These are phyloP conservation scores for Didymella arachidicola DNA, from an alignment of 2,329 filamentous ascomycete species.

Conservation along the genomic window DNA sequence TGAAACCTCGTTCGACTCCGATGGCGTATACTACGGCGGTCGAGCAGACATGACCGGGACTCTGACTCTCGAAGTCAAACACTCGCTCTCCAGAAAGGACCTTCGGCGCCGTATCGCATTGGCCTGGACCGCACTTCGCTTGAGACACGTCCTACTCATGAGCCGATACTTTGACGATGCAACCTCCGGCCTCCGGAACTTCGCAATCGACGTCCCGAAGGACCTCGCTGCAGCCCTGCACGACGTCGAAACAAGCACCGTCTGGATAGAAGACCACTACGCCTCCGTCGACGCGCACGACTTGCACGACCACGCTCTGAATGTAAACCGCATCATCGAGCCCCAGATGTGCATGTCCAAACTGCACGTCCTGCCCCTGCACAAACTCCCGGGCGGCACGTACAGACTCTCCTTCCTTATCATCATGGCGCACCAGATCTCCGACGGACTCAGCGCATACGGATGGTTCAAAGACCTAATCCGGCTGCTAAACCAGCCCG, in stretches of 20 bases:
- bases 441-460: slow-evolving; percentile 54
- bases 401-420: slow-evolving; percentile 48
- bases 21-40: slow-evolving; percentile 55
- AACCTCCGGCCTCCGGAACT: slow-evolving; percentile 32
- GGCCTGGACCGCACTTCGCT: slow-evolving; percentile 52
- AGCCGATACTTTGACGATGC: slow-evolving; percentile 38
- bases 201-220: slow-evolving; percentile 46
- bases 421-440: slow-evolving; percentile 55
- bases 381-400: slow-evolving; percentile 32
- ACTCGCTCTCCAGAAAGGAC: slow-evolving; percentile 37
- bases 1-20: slow-evolving; percentile 55
- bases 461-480: slow-evolving; percentile 55
- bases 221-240: slow-evolving; percentile 42
- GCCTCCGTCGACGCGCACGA: slow-evolving; percentile 43
- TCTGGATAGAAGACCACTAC: slow-evolving; percentile 53
- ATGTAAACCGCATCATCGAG: slow-evolving; percentile 52
- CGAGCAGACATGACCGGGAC: slow-evolving; percentile 55
- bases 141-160: slow-evolving; percentile 52
- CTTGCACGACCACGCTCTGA: slow-evolving; percentile 54
- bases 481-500: slow-evolving; percentile 33
- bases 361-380: slow-evolving; percentile 51
- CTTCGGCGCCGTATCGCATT: slow-evolving; percentile 48
- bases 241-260: slow-evolving; percentile 39
- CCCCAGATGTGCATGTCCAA: slow-evolving; percentile 49
- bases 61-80: slow-evolving; percentile 49